A percentile compares a stretch with the other conserved stretches of the same genome.
phyloP scores from a whole-genome alignment of 108 stramenopile species.

The Skeletonema potamos region DNA sequence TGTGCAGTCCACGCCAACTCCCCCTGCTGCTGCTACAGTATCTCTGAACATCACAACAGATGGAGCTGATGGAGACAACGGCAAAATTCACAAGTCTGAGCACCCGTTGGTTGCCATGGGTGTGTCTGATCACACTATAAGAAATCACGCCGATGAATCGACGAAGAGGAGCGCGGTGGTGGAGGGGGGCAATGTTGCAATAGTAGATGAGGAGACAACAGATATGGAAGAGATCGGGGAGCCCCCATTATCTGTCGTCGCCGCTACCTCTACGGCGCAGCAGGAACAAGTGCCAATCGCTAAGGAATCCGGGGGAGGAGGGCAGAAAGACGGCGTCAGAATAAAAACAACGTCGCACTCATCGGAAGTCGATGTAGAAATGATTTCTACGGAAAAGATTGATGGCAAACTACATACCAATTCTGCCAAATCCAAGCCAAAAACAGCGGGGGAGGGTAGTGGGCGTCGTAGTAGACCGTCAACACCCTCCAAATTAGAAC shows the following conservation, averaged over 20 bases:
- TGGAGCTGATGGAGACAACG: background rate
- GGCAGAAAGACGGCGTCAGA: background rate
- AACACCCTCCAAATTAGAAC: background rate
- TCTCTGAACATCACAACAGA: background rate
- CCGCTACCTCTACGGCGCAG: background rate
- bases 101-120: background rate
- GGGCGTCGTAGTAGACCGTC: background rate
- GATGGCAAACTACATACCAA: background rate
- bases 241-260: background rate
- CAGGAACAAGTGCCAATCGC: background rate
- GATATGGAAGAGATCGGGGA: background rate
- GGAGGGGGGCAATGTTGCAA: background rate
- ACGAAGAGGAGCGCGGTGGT: background rate
- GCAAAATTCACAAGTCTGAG: background rate
- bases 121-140: background rate
- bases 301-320: background rate
- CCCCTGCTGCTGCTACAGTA: background rate
- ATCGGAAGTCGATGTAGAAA: background rate
- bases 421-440: background rate
- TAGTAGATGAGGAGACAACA: background rate
- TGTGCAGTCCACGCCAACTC: background rate
- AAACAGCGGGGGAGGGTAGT: background rate
- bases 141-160: background rate
- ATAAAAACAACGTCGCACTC: background rate
- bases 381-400: background rate